Evolutionary conservation across 2,329 filamentous ascomycete genomes (phyloP), one percentile per base, ranked within the genome.

Genomic region (Aspergillus tanneri): DNA sequence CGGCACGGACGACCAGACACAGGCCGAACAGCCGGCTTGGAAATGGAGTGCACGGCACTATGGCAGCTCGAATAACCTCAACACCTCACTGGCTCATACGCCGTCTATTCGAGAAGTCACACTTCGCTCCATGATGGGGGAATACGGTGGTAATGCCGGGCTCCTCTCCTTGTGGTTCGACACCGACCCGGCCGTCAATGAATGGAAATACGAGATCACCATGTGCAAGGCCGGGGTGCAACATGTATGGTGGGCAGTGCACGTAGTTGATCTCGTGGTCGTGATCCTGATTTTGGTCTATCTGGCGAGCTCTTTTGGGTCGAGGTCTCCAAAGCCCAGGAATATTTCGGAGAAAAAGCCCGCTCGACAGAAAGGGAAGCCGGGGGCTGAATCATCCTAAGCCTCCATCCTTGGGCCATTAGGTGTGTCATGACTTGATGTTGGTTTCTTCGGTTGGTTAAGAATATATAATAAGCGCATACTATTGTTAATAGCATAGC

Each of bases 111-210:
- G 92, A 22, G 93, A 99, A 71, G 83, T 97, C 55, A 99, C 93
- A 0, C 87, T 99, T 2, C 84, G 91, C 50, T 96, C 90, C 69
- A 97, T 99, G 90, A 99, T 99, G 93, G 93, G 93, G 47, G 88
- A 88, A 47, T 99, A 87, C 69, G 86, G 84, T n/a, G 93, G 93
- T 16, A 93, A 96, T 65, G 90, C 90, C 0, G 93, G 90, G 0
- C 76, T 99, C 34, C 71, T 99, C 32, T 93, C 87, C 53, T 79
- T 88, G 1, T 99, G 92, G 92, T 97, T 92, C 64, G 89, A 97
- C 66, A 69, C 80, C 47, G 74, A 78, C 2, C 52, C 58, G 2
- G 59, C 57, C 1, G 69, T 71, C 1, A 85, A 82, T 76, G 82
- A 87, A 66, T 99, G 93, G 93, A 79, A 79, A 55, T 88, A 88